Base-by-base conservation (phyloP, 768 basidiomycete genomes). In the Agaricus subrufescens region DNA sequence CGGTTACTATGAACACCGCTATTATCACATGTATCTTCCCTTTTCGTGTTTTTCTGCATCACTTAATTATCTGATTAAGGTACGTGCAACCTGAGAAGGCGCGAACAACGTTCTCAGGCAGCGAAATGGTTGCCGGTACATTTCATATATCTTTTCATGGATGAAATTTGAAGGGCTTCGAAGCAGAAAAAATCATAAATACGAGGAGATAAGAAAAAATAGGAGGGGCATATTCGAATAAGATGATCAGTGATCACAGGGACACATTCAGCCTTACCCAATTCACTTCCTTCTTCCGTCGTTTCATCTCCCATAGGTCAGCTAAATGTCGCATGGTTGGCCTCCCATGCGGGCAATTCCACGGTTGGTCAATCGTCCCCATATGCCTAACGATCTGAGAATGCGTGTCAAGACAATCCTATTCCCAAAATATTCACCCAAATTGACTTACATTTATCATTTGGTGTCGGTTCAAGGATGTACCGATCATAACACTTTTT, bases 401-500 rank as follows among this genome's bases (percentile, higher is more conserved):
- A 31, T 40, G 29, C 53, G 59, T 26, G 42, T 56, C 48, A 56
- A 27, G 26, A 19, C 42, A n/a, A 14, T 26, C 27, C n/a, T 30
- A 34, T 15, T 40, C 46, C 31, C 44, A 31, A 4, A 49, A 29
- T n/a, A 19, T 31, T 19, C 19, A 19, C 19, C 19, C 19, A 19
- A 19, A 19, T 19, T 8, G 25, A 73, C 82, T 67, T 63, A 91
- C 88, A 58, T 75, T 65, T 19, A 76, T 80, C 96, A 99, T 98
- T 65, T 91, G 91, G 14, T 74, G 69, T 57, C 70, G 75, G 38
- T 80, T 93, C 58, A 98, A 75, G 10, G 94, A 77, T 74, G 83
- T 91, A 3, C 97, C 95, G 44, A 98, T 79, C 97, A 98, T 99
- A 42, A 97, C 86, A 69, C 94, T 98, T 74, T 91, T 94, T 60